Base-by-base conservation (phyloP, 768 basidiomycete genomes). In the Lentinula guzmanii region DNA sequence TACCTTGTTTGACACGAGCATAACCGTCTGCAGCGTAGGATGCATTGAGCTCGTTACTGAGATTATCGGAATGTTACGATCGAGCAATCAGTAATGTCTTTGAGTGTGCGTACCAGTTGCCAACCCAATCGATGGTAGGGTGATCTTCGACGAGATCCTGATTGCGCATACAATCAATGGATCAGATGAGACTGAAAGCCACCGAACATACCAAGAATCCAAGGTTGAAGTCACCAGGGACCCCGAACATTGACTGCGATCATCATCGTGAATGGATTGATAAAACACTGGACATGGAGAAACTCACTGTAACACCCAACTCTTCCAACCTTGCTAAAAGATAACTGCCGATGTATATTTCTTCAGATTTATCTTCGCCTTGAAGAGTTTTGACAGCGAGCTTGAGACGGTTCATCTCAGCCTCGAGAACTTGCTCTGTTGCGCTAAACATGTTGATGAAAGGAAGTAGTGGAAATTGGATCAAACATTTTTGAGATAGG, bases 1-100 rank as follows among this genome's bases (percentile, higher is more conserved):
- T 79, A 52, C 79, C 75, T 54, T 87, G 84, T 65, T 93, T 95
- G 57, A 95, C 86, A 61, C 95, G 83, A 18, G 95, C 92, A 71
- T 96, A 96, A 10, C 95, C 95, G 68, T 95, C 94, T 0, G 92
- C 92, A 15, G 95, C 95, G 72, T 97, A 97, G 0, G 91, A 81
- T 0, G 92, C 90, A 65, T 95, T 92, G 52, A 95, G 78, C 69
- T 94, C 90, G 63, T 93, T 92, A 65, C 90, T 91, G 62, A 0
- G 61, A n/a, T 61, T 64, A 52, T 34, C 16, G 16, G 42, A n/a
- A 48, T 46, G 57, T 35, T 58, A 39, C n/a, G 50, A 15, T 41
- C 45, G 16, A 58, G 28, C 37, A 13, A 54, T 37, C 4, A 51
- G 46, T 46, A 16, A 28, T 34, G 54, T 21, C 34, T 37, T 61